Conservation (phyloP, 169 alveolate genomes). For the Plasmodium sp. region DNA sequence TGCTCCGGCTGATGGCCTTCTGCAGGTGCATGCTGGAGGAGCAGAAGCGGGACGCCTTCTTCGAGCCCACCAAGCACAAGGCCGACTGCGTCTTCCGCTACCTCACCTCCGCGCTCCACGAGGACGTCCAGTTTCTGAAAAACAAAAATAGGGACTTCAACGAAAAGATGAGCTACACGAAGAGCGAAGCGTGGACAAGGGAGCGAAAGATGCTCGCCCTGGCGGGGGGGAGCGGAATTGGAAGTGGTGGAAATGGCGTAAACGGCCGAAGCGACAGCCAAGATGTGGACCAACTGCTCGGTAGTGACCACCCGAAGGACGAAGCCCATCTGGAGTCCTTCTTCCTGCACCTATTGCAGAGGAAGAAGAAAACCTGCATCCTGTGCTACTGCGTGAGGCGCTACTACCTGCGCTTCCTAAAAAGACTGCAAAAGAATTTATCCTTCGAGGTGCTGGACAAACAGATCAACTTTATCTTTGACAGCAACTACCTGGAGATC, state of each 20-base stretch:
- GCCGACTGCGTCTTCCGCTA: slow-evolving; percentile 57
- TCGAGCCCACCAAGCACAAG: slow-evolving; percentile 33
- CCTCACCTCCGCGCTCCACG: slow-evolving; percentile 31
- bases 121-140: slow-evolving; percentile 22
- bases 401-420: slow-evolving; percentile 32
- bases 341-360: slow-evolving; percentile 23
- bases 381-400: slow-evolving; percentile 59
- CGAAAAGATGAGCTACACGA: slow-evolving; percentile 8
- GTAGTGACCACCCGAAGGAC: neutral
- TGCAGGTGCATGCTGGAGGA: slow-evolving; percentile 24
- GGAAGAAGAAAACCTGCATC: slow-evolving; percentile 49
- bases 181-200: neutral
- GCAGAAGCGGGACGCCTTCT: slow-evolving; percentile 7
- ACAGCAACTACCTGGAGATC: slow-evolving; percentile 43
- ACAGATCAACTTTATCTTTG: slow-evolving; percentile 52
- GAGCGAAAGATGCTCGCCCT: neutral
- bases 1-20: slow-evolving; percentile 1
- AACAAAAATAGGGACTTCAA: slow-evolving; percentile 27
- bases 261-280: neutral
- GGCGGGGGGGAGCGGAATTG: neutral
- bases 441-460: slow-evolving; percentile 11
- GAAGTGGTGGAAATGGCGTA: too few species aligned
- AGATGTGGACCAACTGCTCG: neutral
- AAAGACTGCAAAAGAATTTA: slow-evolving; percentile 31
- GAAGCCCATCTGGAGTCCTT: slow-evolving; percentile 48